Base-by-base conservation (phyloP, 2,329 filamentous ascomycete genomes). In the Chrysosporium keratinophilum region DNA sequence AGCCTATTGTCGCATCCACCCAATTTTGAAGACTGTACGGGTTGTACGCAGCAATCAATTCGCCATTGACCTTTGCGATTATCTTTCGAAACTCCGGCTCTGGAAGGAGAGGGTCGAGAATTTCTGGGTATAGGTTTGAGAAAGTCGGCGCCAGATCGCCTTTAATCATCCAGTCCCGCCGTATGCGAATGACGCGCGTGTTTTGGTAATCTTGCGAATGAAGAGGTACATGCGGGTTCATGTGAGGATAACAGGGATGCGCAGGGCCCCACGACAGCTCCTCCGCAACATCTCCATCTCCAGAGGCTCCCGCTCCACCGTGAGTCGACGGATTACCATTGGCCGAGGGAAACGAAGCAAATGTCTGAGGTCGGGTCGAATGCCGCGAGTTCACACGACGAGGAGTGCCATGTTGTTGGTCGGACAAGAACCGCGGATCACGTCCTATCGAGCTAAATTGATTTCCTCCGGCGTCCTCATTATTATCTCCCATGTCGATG, bases 61-160 rank as follows among this genome's bases (percentile, higher is more conserved):
- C 82, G 11, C 79, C 72, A 64, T 98, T 98, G 52, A 97, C 77
- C 63, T 83, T 86, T 56, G 89, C 82, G 53, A 98, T 81, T 31
- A 97, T 73, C 10, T 77, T 77, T 2, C 93, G 82, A 65, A 98
- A 98, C 62, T 95, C 88, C 56, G 84, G 83, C 68, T 98, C 93
- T 0, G 81, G 78, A 42, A 98, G 73, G 33, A 90, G 81, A 0
- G 89, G 88, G 60, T 96, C 90, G 6, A 98, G 76, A 55, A 98
- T 95, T 66, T 98, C 93, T 0, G 93, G 93, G 64, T 98, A 98
- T 2, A 96, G 76, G 63, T 97, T 96, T 14, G 88, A 93, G 66
- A 94, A 97, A 0, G 90, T 88, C 0, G 93, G 93, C 1, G 90
- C 91, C 28, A 95, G 74, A 68, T 98, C 93, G 35, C 91, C 93